Evolutionary conservation across 176 grass and related monocot genomes (phyloP).

Genomic region (Hordeum vulgare): MorexV3_pseudomolecules_assembly NC_058524.1:25527188-25527687

Average conservation of each 20-base stretch:
- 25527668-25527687: too few species aligned
- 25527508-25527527: neutral
- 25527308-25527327: neutral
- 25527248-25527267: neutral
- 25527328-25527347: neutral
- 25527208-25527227: neutral
- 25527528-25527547: neutral
- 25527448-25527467: slow-evolving; percentile 88
- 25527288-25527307: neutral
- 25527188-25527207: neutral
- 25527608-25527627: neutral
- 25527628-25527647: neutral
- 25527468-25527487: slow-evolving; percentile 27
- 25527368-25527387: slow-evolving; percentile 8
- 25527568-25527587: neutral
- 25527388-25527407: slow-evolving; percentile 95
- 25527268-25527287: neutral
- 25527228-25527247: neutral
- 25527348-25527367: neutral
- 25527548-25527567: neutral
- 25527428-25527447: slow-evolving; percentile 84
- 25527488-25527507: neutral
- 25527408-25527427: slow-evolving; percentile 86
- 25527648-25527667: neutral
- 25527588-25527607: neutral